Base-by-base conservation (phyloP, 202 grass and related monocot species). In the Schoenoplectus tabernaemontani region DNA sequence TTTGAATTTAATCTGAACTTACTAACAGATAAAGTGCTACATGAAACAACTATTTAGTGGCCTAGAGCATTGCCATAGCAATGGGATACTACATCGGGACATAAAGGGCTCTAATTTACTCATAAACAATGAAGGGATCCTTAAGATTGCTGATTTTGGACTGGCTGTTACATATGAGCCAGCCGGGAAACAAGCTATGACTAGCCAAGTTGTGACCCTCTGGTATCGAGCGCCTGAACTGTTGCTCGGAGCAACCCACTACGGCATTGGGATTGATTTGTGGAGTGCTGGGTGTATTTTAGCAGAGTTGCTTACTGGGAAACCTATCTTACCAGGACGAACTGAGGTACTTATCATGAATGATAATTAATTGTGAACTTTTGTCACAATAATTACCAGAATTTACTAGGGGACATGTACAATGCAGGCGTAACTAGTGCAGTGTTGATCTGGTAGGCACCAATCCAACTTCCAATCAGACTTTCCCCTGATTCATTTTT, bases 261-360 rank as follows among this genome's bases (percentile, higher is more conserved):
- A 85, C 15, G 64, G 76, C 1, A 63, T 80, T 16, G 83, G 76
- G 12, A 48, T 85, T 8, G 83, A 85, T 37, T 78, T 85, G 63
- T 85, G 83, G 83, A 85, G 83, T 59, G 83, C 83, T 54, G 83
- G 83, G 16, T 85, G 83, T 47, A 85, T 85, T 47, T 19, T 85
- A 56, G 83, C 83, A 12, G 83, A 85, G 61, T 39, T 85, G 50
- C 75, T 85, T 59, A 42, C 15, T 3, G 76, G 76, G 38, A 85
- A 85, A 58, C 83, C 76, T 34, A 71, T 85, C 36, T 60, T 85
- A 20, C 64, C 83, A 4, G 83, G 83, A 19, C 61, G 76, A 44
- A 85, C 83, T 15, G 83, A 85, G 83, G 83, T 85, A 61, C 22
- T 62, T 23, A 13, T 54, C 33, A 51, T 77, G 67, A 44, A 78